Base-by-base conservation (phyloP, 2,329 filamentous ascomycete genomes). In the Cordyceps militaris region DNA sequence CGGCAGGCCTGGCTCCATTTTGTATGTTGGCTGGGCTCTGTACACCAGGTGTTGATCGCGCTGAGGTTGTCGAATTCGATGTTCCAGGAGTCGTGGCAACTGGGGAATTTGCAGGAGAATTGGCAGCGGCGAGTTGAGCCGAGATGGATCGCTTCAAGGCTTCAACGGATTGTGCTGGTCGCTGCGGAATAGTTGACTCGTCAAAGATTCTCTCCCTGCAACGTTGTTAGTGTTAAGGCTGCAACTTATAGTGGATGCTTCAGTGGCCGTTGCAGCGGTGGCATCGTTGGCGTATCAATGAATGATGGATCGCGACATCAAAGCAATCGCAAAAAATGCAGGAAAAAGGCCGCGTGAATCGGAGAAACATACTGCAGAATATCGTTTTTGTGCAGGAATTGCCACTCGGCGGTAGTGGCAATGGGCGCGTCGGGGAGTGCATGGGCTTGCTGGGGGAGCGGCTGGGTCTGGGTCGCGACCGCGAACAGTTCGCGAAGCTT, bases 401-500 rank as follows among this genome's bases (percentile, higher is more conserved):
- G 75, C 66, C 71, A 73, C 73, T 85, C 81, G 64, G 74, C 77
- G 19, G 74, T 64, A 57, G 76, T 78, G 68, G 74, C 70, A 59
- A 78, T 74, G 59, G 76, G 77, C 76, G 79, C 79, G 78, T 85
- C 81, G 64, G 75, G 73, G 66, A 85, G 77, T 71, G 77, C 75
- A 73, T 84, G 78, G 69, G 79, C 74, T 73, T 86, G 84, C 69
- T 81, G 79, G 66, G 83, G 82, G 66, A 85, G 77, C 71, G 77
- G 75, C 73, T 84, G 78, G 69, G 79, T 74, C 73, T 86, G 84
- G 72, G 87, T 88, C 78, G 89, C 86, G 80, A 89, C 83, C 66
- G 82, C 81, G 78, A 88, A 96, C 67, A 96, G 82, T 77, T 94
- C 88, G 72, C 87, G 87, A 71, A 96, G 82, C 80, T 95, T 95